Conservation (phyloP, 2,329 filamentous ascomycete genomes). For the Nakataea oryzae region DNA sequence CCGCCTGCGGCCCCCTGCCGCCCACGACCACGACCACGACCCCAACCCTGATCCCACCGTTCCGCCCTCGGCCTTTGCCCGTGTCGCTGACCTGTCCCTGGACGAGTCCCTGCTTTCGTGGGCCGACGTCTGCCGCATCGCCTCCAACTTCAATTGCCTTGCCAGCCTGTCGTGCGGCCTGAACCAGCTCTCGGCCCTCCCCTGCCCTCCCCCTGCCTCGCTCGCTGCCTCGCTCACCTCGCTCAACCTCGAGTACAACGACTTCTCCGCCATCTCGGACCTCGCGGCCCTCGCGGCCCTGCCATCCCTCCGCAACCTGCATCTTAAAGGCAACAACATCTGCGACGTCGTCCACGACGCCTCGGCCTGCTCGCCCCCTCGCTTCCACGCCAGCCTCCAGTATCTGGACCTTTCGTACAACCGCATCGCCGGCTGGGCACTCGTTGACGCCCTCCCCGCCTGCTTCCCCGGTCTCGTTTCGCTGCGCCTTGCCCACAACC, state of each 20-base stretch:
- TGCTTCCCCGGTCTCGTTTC: constrained; percentile 64
- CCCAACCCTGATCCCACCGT: constrained; percentile 18
- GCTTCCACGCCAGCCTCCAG: constrained; percentile 43
- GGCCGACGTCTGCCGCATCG: constrained; percentile 48
- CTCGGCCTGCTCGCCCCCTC: constrained; percentile 22
- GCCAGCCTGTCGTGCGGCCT: constrained; percentile 39
- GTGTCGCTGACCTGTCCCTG: constrained; percentile 50
- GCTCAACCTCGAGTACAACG: constrained; percentile 63
- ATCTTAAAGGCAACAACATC: constrained; percentile 73
- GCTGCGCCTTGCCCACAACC: constrained; percentile 78
- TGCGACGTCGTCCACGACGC: constrained; percentile 23
- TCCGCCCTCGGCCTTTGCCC: constrained; percentile 27
- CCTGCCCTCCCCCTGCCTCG: constrained; percentile 25
- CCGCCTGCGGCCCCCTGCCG: constrained; percentile 3
- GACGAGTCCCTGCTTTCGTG: constrained; percentile 59
- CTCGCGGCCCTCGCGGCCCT: constrained; percentile 43
- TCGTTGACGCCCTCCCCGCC: constrained; percentile 57
- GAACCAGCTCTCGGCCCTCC: constrained; percentile 46
- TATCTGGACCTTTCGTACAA: constrained; percentile 71
- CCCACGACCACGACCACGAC: not conserved
- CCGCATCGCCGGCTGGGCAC: constrained; percentile 55
- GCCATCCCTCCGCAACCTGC: constrained; percentile 42
- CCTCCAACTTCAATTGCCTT: constrained; percentile 42
- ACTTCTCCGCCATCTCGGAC: constrained; percentile 49
- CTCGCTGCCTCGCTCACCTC: constrained; percentile 46